Evolutionary conservation across 441 rosid species (phyloP).

Genomic region (Erysimum pusillum): DNA sequence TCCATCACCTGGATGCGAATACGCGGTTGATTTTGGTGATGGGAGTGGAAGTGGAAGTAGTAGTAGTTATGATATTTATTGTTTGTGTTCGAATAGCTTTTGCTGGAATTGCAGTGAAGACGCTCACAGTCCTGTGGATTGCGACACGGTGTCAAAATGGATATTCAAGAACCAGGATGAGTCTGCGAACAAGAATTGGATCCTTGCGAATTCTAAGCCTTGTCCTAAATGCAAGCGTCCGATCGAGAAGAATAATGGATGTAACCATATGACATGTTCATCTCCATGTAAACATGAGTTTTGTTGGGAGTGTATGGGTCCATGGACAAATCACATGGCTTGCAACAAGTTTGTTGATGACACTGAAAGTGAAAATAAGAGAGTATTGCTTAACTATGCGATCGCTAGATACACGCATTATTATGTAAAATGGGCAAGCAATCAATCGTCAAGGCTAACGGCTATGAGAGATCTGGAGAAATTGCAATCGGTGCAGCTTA

Average conservation of each 20-base stretch:
- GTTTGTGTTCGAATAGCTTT: slow-evolving; percentile 58
- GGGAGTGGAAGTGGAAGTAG: slow-evolving; percentile 42
- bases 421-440: slow-evolving; percentile 71
- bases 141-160: slow-evolving; percentile 69
- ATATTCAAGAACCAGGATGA: slow-evolving; percentile 59
- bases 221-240: slow-evolving; percentile 79
- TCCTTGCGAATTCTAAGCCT: slow-evolving; percentile 67
- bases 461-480: slow-evolving; percentile 52
- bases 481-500: slow-evolving; percentile 47
- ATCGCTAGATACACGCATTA: slow-evolving; percentile 63
- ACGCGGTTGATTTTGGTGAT: slow-evolving; percentile 48
- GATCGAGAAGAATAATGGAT: slow-evolving; percentile 75
- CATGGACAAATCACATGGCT: slow-evolving; percentile 38
- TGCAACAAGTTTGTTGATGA: slow-evolving; percentile 29
- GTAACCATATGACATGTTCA: slow-evolving; percentile 65
- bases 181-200: slow-evolving; percentile 67
- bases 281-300: slow-evolving; percentile 55
- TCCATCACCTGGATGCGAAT: slow-evolving; percentile 66
- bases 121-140: slow-evolving; percentile 74
- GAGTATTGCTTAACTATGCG: slow-evolving; percentile 50
- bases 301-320: slow-evolving; percentile 74
- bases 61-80: slow-evolving; percentile 57
- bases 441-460: slow-evolving; percentile 56
- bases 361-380: neutral
- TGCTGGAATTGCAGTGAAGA: slow-evolving; percentile 78